Evolutionary conservation across 768 basidiomycete species (phyloP), one percentile per base, ranked within the genome.

Genomic region (Leccinellum rugosiceps): DNA sequence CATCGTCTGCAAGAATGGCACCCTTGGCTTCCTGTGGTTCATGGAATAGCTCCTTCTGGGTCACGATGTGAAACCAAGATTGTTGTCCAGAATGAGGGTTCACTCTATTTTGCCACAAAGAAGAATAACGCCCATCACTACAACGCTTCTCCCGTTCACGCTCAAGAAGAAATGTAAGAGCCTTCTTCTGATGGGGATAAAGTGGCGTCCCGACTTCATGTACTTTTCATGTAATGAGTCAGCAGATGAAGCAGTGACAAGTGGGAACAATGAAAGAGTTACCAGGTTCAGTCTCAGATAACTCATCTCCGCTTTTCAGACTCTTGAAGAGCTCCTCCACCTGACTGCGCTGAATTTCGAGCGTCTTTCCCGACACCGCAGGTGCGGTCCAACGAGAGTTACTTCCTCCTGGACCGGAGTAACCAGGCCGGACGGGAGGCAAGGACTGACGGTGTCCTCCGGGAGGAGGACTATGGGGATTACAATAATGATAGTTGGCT

Each of bases 161-260:
- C 67, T 97, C 92, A 19, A 98, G 79, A 50, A 99, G 78, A 74
- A 99, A 99, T 2, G 96, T 94, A 19, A 99, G 79, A 23, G 96
- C 97, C 72, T 96, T 96, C 76, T 94, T 96, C 76, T 99, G 97
- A 78, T 99, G 97, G 19, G 96, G 93, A 74, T 98, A 99, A 8
- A 99, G 78, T 48, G 76, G 80, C 21, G 97, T 97, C 35, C 87
- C 88, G 53, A 99, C 84, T 65, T 89, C 85, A 53, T 78, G 66
- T 50, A 75, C 88, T 90, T 65, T 65, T 57, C 55, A 66, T 52
- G 63, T 52, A 59, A 57, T 45, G 46, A 64, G 57, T 65, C 41
- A 64, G 53, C 47, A 51, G 30, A 43, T 54, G 58, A 57, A 57
- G 51, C 21, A 17, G 46, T 60, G 44, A 56, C 50, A 38, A 50